Conservation (phyloP, 208 protist genomes). For the Trypanosoma congolense region DNA sequence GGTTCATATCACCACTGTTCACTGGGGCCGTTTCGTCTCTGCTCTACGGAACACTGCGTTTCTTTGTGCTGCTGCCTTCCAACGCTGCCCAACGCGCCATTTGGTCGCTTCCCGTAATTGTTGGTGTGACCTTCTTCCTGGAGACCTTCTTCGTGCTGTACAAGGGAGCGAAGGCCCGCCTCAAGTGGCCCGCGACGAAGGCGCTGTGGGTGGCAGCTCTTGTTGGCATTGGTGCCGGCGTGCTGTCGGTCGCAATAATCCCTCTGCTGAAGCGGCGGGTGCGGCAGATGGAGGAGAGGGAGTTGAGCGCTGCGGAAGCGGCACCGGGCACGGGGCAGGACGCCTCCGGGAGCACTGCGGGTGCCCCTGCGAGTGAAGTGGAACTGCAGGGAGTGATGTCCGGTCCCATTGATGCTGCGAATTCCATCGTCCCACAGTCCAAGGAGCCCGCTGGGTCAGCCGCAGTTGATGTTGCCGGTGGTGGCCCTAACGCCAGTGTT, state of each 20-base stretch:
- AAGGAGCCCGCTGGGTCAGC: not conserved
- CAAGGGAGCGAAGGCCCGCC: slow-evolving; percentile 54
- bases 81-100: slow-evolving; percentile 54
- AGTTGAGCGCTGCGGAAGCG: slow-evolving; percentile 23
- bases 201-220: slow-evolving; percentile 51
- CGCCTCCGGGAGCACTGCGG: not conserved
- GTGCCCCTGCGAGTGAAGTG: not conserved
- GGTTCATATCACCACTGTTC: slow-evolving; percentile 79
- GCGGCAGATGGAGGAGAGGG: slow-evolving; percentile 21
- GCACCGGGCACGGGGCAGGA: not conserved
- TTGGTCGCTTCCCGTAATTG: slow-evolving; percentile 57
- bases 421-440: not conserved
- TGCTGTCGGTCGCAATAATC: slow-evolving; percentile 46
- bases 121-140: slow-evolving; percentile 67
- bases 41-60: slow-evolving; percentile 48
- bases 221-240: slow-evolving; percentile 39
- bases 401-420: not conserved
- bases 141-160: slow-evolving; percentile 78
- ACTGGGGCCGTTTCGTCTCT: slow-evolving; percentile 47
- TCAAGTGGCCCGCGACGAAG: slow-evolving; percentile 48
- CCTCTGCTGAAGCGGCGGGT: slow-evolving; percentile 51
- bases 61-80: slow-evolving; percentile 42
- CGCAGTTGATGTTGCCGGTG: not conserved
- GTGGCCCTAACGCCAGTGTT: not conserved
- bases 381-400: not conserved